Conservation (phyloP, 257 asterid genomes). For the Rubia yunnanensis region DNA sequence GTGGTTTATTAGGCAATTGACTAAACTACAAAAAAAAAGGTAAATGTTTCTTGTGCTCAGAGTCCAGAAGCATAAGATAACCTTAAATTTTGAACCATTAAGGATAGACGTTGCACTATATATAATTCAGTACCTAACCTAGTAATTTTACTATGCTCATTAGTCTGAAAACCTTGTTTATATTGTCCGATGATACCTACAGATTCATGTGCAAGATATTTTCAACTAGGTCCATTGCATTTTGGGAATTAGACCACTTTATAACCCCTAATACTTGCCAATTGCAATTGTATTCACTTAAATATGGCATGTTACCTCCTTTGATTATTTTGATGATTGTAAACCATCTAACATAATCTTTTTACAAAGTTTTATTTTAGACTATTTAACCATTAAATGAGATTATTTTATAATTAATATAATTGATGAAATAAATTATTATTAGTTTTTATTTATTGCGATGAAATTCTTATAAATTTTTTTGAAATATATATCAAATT, state of each 20-base stretch:
- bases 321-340: no score
- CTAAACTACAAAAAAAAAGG: background rate
- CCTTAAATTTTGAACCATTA: background rate
- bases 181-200: slow-evolving; percentile 3
- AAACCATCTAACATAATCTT: no score
- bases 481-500: no score
- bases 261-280: background rate
- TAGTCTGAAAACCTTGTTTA: background rate
- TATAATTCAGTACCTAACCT: background rate
- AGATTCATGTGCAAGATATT: background rate
- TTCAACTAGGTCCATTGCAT: background rate
- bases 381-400: no score
- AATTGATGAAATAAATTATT: no score
- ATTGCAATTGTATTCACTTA: no score
- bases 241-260: background rate
- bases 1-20: background rate
- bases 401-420: no score
- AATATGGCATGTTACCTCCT: no score
- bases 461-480: no score
- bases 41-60: background rate
- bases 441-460: no score
- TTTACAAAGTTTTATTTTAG: no score
- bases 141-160: background rate
- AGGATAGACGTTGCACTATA: background rate
- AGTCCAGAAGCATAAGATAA: background rate